phyloP scores from a whole-genome alignment of 1,284 basidiomycete genomes.

The Moesziomyces sp. region DNA sequence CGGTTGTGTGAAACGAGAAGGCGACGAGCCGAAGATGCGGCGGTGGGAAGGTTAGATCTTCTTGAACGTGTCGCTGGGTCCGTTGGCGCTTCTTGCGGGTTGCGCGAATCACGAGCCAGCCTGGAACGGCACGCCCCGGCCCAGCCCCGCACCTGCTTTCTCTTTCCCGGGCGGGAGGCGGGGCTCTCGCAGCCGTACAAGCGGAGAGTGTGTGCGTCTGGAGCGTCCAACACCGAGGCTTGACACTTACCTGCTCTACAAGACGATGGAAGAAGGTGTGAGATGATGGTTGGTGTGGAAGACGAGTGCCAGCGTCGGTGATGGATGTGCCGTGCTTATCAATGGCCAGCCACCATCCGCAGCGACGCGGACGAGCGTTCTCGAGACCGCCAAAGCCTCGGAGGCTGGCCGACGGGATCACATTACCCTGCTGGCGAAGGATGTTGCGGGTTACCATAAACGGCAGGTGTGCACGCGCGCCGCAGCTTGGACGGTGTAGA shows the following conservation, averaged over 20 bases:
- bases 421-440: not conserved
- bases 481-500: not conserved
- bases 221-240: no score
- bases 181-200: not conserved
- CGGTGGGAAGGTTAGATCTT: no score
- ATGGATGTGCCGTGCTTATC: not conserved
- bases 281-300: no score
- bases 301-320: not conserved
- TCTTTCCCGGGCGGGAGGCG: not conserved
- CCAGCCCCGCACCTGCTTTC: not conserved
- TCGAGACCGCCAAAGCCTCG: conserved; percentile 3
- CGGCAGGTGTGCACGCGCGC: conserved; percentile 3
- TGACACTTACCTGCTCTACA: no score
- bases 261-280: no score
- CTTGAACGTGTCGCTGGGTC: not conserved
- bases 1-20: no score
- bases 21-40: no score
- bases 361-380: not conserved
- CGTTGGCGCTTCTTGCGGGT: not conserved
- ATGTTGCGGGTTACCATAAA: conserved; percentile 7
- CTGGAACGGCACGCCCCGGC: not conserved
- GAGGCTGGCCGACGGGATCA: not conserved
- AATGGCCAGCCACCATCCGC: not conserved
- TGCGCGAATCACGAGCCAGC: not conserved
- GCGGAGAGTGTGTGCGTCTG: no score